Base-by-base conservation (phyloP, 2,329 filamentous ascomycete species). In the Ophiostoma himal-ulmi region DNA sequence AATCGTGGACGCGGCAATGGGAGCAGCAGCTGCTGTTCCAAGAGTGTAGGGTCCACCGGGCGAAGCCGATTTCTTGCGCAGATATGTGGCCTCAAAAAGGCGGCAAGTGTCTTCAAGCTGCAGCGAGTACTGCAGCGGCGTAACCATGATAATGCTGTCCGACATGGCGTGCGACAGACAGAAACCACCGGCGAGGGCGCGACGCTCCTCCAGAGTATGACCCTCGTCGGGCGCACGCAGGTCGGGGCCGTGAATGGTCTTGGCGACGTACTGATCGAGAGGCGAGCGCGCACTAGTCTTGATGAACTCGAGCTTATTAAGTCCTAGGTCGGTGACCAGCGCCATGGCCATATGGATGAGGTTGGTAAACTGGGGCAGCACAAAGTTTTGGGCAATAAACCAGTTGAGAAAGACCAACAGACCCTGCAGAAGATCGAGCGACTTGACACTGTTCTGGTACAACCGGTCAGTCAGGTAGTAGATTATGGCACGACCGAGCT, bases 121-220 rank as follows among this genome's bases (percentile, higher is more conserved):
- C 70, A 72, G 36, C 26, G 74, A 82, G 80, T 83, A 76, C 78
- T 83, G 74, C 82, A 84, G 74, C 78, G 82, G 52, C 77, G 82
- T 39, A 78, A 82, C 72, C 66, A 73, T 71, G n/a, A 64, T 64
- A 20, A 73, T 52, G 60, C 72, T 70, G 44, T 57, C 67, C 6
- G 70, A 68, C 14, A 74, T 44, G 36, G 71, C 69, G 14, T 80
- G 81, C 13, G 80, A 79, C 14, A 83, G 74, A 71, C 81, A 82
- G 72, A 80, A 83, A 37, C 80, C 79, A 4, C 81, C 82, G 3
- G 80, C 78, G 14, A 81, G 77, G 1, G 81, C 81, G 66, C 82
- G 78, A 68, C 82, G 79, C 69, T 81, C 81, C 34, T 82, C 82
- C n/a, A 72, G 60, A 2, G 73, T 74, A 67, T 73, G 74, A n/a